These are phyloP conservation scores for Wickerhamomyces strasburgensis DNA, from an alignment of 805 yeast species.

Conservation along the genomic window DNA sequence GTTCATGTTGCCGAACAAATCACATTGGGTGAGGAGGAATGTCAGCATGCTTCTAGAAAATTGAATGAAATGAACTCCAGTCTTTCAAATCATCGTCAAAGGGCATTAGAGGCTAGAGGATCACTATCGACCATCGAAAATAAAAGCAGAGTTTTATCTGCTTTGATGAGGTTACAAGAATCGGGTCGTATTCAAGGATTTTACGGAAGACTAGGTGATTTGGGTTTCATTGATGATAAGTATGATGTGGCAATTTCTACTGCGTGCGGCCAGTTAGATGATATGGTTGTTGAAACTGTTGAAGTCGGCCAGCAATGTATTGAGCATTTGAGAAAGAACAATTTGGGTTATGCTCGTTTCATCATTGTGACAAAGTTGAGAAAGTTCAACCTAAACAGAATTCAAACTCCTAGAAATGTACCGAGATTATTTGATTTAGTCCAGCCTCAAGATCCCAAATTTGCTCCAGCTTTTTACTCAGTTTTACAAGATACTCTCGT, in stretches of 20 bases:
- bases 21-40: constrained; percentile 51
- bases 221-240: constrained; percentile 84
- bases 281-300: constrained; percentile 83
- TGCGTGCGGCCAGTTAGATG: constrained; percentile 86
- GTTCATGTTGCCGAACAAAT: constrained; percentile 50
- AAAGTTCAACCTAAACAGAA: constrained; percentile 49
- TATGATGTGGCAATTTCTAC: constrained; percentile 94
- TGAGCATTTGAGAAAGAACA: constrained; percentile 74
- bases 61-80: constrained; percentile 51
- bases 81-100: constrained; percentile 51
- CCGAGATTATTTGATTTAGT: constrained; percentile 85
- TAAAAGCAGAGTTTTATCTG: constrained; percentile 66
- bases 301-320: constrained; percentile 73
- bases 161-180: constrained; percentile 62
- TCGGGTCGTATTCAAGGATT: constrained; percentile 84
- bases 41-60: constrained; percentile 41
- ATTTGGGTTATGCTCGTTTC: constrained; percentile 85
- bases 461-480: constrained; percentile 84
- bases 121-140: constrained; percentile 55
- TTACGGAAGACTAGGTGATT: constrained; percentile 85
- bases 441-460: constrained; percentile 57
- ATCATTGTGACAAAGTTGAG: constrained; percentile 74
- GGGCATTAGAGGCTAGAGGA: constrained; percentile 59
- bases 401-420: constrained; percentile 67
- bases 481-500: constrained; percentile 85